Percentiles rank a stretch among this genome's conserved stretches.
These are phyloP conservation scores for Luzula sylvatica DNA, from an alignment of 176 grass and related monocot genomes.

Conservation along the genomic window DNA sequence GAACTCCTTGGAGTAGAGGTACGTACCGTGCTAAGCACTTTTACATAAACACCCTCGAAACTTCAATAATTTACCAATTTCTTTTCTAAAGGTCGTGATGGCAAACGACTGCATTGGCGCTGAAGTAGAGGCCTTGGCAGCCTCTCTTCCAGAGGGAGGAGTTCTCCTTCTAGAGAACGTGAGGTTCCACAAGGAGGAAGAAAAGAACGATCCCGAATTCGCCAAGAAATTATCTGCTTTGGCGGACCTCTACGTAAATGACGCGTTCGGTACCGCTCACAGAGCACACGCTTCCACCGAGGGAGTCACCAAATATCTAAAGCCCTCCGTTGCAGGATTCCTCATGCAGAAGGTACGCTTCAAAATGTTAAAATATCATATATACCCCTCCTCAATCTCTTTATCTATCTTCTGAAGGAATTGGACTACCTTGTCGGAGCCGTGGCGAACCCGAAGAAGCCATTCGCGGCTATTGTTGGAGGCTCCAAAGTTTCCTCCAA, in stretches of 20 bases:
- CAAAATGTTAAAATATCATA: no score
- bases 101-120: constrained; percentile 77
- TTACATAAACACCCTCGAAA: background rate
- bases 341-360: constrained; percentile 99
- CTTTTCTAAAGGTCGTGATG: constrained; percentile 59
- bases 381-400: background rate
- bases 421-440: constrained; percentile 97
- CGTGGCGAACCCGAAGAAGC: constrained; percentile 77
- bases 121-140: constrained; percentile 65
- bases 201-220: constrained; percentile 93
- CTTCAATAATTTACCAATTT: background rate
- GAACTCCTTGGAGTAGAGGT: constrained; percentile 84
- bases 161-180: constrained; percentile 95
- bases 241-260: constrained; percentile 95
- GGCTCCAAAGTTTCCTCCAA: constrained; percentile 96
- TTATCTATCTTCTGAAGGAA: constrained; percentile 32
- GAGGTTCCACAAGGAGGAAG: constrained; percentile 94
- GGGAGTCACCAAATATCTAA: constrained; percentile 90
- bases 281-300: constrained; percentile 90
- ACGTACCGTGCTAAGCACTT: constrained; percentile 10
- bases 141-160: constrained; percentile 66
- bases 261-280: constrained; percentile 82
- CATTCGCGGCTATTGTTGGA: constrained; percentile 93
- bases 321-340: constrained; percentile 90
- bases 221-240: constrained; percentile 84